Base-by-base conservation (phyloP, 164 flowering plant genomes). In the Echeveria elegans region DNA sequence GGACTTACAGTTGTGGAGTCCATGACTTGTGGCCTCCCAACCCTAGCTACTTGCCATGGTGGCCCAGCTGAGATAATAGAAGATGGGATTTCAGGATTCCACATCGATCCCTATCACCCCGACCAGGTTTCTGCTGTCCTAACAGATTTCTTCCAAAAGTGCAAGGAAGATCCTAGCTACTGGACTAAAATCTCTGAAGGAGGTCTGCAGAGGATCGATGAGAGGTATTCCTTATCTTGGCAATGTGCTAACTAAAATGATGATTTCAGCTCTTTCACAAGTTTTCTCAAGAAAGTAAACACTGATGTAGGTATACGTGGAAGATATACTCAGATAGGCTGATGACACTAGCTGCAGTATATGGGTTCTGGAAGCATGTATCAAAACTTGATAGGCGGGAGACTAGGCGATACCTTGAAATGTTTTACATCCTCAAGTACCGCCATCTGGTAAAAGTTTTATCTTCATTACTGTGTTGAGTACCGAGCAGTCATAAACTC, bases 1-100 rank as follows among this genome's bases (percentile, higher is more conserved):
- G 99, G 99, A 43, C 92, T 94, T 52, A 94, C 99, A 8, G 99
- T 94, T 26, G 90, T 94, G 74, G 99, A 94, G 77, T 92, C 92
- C 56, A 94, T 94, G 99, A 83, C 89, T n/a, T 88, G 90, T 80
- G 99, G 96, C 29, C 96, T 94, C 45, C 99, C 99, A 24, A 89
- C 96, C 68, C 89, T 94, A 78, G 99, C 99, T 63, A 94, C 99
- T 60, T 82, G 84, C 72, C 96, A 94, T 73, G 99, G 97, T 70
- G 99, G 97, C 63, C 99, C 99, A 47, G 85, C 91, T 66, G 99
- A 94, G 80, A 91, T 91, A 41, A 94, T 94, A 60, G 90, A 91
- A 79, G 77, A 89, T 73, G 96, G 99, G 34, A 66, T 79, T 64
- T 91, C 97, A 9, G 99, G 99, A 11, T 91, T 86, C 76, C 96